Evolutionary conservation across 371 early-diverging fungal species (phyloP).

Genomic region (Saksenaea oblongispora): DNA sequence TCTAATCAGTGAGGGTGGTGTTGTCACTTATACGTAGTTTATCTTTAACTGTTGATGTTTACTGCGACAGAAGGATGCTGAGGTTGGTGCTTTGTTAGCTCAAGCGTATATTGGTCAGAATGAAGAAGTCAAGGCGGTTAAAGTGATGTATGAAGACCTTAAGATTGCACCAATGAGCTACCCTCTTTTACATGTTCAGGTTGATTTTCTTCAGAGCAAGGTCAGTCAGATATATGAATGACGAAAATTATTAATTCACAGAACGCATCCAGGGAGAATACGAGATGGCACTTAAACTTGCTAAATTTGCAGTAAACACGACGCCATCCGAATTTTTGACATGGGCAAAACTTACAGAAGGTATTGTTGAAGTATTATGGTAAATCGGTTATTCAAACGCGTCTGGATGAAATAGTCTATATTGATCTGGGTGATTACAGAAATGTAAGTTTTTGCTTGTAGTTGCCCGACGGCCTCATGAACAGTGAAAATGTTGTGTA

Average conservation of each 20-base stretch:
- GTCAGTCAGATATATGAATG: constrained; percentile 25
- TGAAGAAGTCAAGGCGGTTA: constrained; percentile 89
- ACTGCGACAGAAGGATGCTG: constrained; percentile 81
- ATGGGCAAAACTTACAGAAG: constrained; percentile 92
- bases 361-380: constrained; percentile 10
- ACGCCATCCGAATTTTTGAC: constrained; percentile 95
- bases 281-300: constrained; percentile 82
- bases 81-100: constrained; percentile 86
- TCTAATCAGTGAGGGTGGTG: constrained; percentile 10
- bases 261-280: constrained; percentile 48
- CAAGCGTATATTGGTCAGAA: constrained; percentile 75
- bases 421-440: constrained; percentile 85
- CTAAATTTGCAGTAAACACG: constrained; percentile 88
- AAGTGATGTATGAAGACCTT: constrained; percentile 79
- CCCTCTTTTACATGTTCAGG: constrained; percentile 83
- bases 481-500: constrained; percentile 11
- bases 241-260: not conserved
- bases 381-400: not conserved
- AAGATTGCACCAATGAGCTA: constrained; percentile 81
- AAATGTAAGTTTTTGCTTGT: constrained; percentile 53
- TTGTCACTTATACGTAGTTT: not conserved
- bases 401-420: constrained; percentile 50
- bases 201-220: constrained; percentile 82
- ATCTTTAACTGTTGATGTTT: constrained; percentile 22
- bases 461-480: not conserved